Base-by-base conservation (phyloP, 331 rosid genomes). In the Acacia pycnantha region DNA sequence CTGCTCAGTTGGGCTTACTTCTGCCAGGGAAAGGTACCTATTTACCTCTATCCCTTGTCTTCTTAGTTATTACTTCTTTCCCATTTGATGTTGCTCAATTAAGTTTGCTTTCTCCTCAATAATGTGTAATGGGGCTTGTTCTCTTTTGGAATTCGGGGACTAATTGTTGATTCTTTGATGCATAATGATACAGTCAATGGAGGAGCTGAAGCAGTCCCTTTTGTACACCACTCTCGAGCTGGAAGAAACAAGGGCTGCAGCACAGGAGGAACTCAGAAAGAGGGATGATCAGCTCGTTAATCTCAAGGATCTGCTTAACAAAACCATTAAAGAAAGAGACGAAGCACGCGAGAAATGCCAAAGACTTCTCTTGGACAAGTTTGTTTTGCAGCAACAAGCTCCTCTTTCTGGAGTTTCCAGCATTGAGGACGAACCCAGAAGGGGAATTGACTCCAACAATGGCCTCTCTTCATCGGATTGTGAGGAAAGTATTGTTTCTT, bases 401-500 rank as follows among this genome's bases (percentile, higher is more conserved):
- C 97, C 93, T 29, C 72, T 88, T n/a, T 96, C 99, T 43, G 98
- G 97, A 70, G 86, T 91, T 83, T 96, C 99, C 2, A 93, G 99
- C 93, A 89, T 93, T 84, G 99, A 95, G 77, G 98, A 96, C 81
- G 98, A 96, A 74, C 92, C 91, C 77, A 88, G 94, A 80, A 87
- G 91, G 83, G 90, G 90, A 85, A 90, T 88, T 56, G 96, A 93
- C 87, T 89, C 93, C 77, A 92, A 88, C 89, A 90, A 90, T 84
- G 94, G 92, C 58, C 87, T 86, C 10, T 93, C 97, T 0, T 90
- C 97, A 12, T 96, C 99, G 47, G 99, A 96, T 75, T 96, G 98
- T 77, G 99, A 96, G 88, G 99, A 96, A 78, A 96, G 99, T 91
- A 96, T 96, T 79, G 98, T 96, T 35, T 94, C 99, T 10, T 96